Percentiles rank a stretch among this genome's conserved stretches.
Evolutionary conservation across 306 rosid genomes (phyloP).

Genomic region (Dalbergia oliveri): DNA sequence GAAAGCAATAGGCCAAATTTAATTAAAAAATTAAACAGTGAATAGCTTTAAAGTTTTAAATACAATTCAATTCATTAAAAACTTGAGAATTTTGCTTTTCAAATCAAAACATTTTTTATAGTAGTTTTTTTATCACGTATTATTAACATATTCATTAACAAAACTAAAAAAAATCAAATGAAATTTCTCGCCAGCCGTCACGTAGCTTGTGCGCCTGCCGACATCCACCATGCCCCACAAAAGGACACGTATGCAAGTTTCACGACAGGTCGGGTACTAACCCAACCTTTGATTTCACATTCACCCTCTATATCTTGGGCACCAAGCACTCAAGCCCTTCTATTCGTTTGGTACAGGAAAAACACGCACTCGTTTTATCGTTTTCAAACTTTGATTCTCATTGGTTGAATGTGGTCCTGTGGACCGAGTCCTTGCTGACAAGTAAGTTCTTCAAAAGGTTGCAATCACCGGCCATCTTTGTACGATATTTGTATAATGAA

Average conservation of each 20-base stretch:
- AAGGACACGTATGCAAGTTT: conserved; percentile 14
- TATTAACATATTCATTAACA: neutral
- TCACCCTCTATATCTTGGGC: neutral
- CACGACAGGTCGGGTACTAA: neutral
- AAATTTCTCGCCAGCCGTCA: neutral
- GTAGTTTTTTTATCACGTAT: too few species aligned
- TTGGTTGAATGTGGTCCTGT: conserved; percentile 3
- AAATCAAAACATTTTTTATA: too few species aligned
- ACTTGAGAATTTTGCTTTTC: too few species aligned
- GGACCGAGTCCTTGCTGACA: neutral
- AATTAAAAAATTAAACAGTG: neutral
- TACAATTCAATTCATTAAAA: neutral
- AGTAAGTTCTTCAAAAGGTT: conserved; percentile 13
- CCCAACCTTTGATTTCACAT: conserved; percentile 32
- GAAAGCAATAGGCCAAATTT: neutral
- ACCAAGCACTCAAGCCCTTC: neutral
- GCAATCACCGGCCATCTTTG: conserved; percentile 34
- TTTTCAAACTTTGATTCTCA: conserved; percentile 3
- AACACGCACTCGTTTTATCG: neutral
- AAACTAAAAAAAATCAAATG: neutral
- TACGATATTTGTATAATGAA: neutral
- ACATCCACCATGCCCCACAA: too few species aligned
- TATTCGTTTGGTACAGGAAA: neutral
- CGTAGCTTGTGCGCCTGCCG: conserved; percentile 24
- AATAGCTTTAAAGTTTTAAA: too few species aligned